Conservation (phyloP, 305 asterid species). For the Fraxinus sp. region DNA sequence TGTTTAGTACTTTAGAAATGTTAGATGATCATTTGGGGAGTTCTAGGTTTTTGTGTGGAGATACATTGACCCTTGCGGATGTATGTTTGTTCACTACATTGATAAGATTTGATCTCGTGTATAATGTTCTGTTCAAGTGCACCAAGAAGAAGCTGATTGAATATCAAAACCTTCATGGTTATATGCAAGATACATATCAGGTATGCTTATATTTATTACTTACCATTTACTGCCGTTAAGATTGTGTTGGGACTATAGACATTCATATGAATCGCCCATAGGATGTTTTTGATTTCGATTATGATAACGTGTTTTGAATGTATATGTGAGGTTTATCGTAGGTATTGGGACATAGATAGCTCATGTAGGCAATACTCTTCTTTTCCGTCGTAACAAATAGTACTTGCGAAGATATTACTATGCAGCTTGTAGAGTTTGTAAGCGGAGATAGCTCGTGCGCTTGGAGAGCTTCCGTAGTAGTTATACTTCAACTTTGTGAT, state of each 20-base stretch:
- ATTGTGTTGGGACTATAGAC: neutral
- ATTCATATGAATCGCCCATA: neutral
- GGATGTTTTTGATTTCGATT: neutral
- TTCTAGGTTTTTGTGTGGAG: conserved; percentile 70
- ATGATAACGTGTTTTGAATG: neutral
- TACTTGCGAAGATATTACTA: neutral
- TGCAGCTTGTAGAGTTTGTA: neutral
- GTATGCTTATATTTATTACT: conserved; percentile 28
- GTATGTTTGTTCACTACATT: conserved; percentile 85
- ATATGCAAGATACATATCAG: conserved; percentile 82
- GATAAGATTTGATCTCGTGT: conserved; percentile 78
- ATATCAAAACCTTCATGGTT: conserved; percentile 65
- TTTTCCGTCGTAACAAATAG: neutral
- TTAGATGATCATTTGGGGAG: conserved; percentile 66
- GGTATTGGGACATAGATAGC: neutral
- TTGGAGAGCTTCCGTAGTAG: neutral
- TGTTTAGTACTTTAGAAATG: conserved; percentile 60
- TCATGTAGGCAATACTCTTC: neutral
- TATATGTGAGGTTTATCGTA: neutral
- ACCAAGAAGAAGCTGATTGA: conserved; percentile 85
- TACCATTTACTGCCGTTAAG: neutral
- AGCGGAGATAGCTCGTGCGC: neutral
- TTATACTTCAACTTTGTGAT: neutral
- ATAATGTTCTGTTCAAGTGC: conserved; percentile 87
- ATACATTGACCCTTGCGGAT: conserved; percentile 71